A percentile compares a stretch with the other conserved stretches of the same genome.
Conservation (phyloP, 805 yeast species). For the Schizosaccharomyces cryophilus region DNA sequence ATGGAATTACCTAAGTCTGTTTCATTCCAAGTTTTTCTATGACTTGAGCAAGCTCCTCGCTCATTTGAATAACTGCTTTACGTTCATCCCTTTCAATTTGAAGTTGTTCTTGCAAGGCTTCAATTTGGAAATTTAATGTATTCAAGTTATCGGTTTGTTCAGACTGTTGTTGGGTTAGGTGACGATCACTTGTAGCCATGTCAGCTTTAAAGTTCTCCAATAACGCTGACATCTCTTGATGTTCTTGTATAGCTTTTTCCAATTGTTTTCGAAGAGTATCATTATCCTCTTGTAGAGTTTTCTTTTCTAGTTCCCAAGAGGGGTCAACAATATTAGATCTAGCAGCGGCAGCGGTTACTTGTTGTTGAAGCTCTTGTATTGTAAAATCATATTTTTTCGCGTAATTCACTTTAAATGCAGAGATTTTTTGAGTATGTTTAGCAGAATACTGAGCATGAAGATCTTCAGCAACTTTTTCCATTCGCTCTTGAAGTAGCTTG, state of each 20-base stretch:
- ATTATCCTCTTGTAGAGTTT: background rate
- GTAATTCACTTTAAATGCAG: background rate
- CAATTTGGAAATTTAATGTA: background rate
- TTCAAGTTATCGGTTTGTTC: background rate
- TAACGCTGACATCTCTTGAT: background rate
- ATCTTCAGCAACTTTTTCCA: background rate
- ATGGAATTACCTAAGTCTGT: too few relatives aligned
- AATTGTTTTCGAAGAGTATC: background rate
- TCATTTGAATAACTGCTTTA: background rate
- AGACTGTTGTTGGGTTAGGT: background rate
- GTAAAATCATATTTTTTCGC: background rate
- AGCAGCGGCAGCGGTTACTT: background rate
- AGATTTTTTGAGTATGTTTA: conserved; percentile 1
- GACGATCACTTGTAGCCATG: background rate
- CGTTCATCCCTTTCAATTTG: background rate
- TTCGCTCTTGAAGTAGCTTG: background rate
- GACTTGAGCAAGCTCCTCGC: background rate
- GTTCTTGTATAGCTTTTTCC: background rate
- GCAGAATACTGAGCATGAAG: conserved; percentile 2
- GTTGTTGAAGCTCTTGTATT: background rate
- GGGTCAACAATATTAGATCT: background rate
- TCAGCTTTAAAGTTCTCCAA: background rate
- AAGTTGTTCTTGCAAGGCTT: background rate
- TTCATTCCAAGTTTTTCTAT: background rate
- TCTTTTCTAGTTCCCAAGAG: background rate